Percentiles rank a stretch among this genome's conserved stretches.
Evolutionary conservation across 345 rosid genomes (phyloP).

Genomic region (Dovyalis caffra): DNA sequence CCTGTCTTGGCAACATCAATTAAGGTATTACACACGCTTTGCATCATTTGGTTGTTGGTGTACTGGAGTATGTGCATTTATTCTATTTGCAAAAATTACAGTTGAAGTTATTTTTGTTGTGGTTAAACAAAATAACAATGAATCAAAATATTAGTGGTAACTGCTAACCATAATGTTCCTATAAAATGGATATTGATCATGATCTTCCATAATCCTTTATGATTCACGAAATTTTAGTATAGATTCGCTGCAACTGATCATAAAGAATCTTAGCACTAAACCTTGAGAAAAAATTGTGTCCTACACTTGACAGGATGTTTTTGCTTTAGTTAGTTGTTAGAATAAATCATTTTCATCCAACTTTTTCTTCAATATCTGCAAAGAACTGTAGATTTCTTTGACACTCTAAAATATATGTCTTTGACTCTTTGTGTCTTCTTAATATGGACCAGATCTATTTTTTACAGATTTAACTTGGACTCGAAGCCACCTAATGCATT

Average conservation of each 20-base stretch:
- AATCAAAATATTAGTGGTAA: background rate
- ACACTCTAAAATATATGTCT: background rate
- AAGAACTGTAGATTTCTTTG: background rate
- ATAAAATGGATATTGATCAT: background rate
- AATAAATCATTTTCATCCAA: background rate
- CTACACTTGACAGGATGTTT: background rate
- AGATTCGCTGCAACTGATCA: background rate
- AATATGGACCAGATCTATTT: background rate
- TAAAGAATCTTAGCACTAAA: background rate
- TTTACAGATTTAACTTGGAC: background rate
- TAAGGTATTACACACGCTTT: constrained; percentile 44
- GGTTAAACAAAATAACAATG: background rate
- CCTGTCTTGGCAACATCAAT: constrained; percentile 87
- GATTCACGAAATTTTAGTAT: background rate
- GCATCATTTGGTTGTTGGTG: background rate
- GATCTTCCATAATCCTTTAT: background rate
- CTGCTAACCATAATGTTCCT: background rate
- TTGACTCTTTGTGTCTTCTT: background rate
- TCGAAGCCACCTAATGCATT: background rate
- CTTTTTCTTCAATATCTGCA: background rate
- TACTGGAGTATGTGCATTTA: background rate
- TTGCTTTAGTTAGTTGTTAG: background rate
- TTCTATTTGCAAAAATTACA: background rate
- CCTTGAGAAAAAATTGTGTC: background rate
- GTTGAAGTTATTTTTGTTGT: background rate